A percentile compares a stretch with the other conserved stretches of the same genome.
Evolutionary conservation across 2,329 filamentous ascomycete genomes (phyloP).

Genomic region (Sphaerulina musiva): DNA sequence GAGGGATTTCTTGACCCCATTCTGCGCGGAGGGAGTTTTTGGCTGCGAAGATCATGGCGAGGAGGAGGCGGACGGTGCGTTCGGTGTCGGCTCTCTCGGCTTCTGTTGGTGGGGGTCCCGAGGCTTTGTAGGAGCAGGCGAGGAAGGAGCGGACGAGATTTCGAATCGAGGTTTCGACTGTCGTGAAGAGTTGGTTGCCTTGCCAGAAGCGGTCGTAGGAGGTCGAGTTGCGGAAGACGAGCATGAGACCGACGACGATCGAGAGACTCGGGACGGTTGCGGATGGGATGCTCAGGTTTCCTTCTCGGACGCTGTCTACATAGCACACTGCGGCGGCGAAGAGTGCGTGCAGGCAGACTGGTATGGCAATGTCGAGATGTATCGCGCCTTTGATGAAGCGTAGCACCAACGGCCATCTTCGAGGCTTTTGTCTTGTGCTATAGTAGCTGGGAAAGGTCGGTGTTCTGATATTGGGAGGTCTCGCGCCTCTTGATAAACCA

Average conservation of each 20-base stretch:
- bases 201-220: constrained; percentile 60
- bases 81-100: constrained; percentile 53
- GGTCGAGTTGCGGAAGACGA: constrained; percentile 60
- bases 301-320: constrained; percentile 42
- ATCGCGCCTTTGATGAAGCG: constrained; percentile 60
- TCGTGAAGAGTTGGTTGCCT: constrained; percentile 45
- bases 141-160: constrained; percentile 54
- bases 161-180: constrained; percentile 52
- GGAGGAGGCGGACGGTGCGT: constrained; percentile 51
- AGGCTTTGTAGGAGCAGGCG: constrained; percentile 38
- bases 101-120: constrained; percentile 31
- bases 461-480: constrained; percentile 9
- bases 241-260: constrained; percentile 61
- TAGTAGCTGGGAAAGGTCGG: constrained; percentile 43
- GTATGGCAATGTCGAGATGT: constrained; percentile 52
- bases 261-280: constrained; percentile 57
- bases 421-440: constrained; percentile 42
- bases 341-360: constrained; percentile 51
- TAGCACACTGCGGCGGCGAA: constrained; percentile 56
- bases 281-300: constrained; percentile 49
- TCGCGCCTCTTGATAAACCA: neutral
- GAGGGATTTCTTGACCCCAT: constrained; percentile 46
- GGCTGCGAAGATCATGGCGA: constrained; percentile 57
- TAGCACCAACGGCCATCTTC: constrained; percentile 57
- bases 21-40: constrained; percentile 60